A percentile compares a stretch with the other conserved stretches of the same genome.
These are phyloP conservation scores for Globisporangium heterothallicum DNA, from an alignment of 352 stramenopile species.

Conservation along the genomic window DNA sequence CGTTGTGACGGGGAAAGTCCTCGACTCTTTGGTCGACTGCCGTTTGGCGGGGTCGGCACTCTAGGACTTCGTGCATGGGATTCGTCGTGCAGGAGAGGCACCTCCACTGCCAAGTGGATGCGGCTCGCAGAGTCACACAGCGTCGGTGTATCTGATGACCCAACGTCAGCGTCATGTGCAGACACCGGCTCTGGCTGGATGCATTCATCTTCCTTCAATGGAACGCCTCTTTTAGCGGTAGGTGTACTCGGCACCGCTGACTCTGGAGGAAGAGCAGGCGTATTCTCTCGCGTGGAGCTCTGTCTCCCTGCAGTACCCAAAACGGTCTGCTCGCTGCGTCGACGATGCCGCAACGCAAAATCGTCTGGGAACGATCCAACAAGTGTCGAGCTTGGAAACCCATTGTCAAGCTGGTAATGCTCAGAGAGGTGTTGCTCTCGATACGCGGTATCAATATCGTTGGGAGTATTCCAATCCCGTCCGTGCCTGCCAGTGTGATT, in stretches of 20 bases:
- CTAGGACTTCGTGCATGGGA: background rate
- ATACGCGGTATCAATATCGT: slow-evolving; percentile 21
- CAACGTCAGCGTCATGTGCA: background rate
- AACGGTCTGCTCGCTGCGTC: background rate
- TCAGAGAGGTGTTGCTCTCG: slow-evolving; percentile 26
- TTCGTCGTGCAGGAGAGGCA: slow-evolving; percentile 2
- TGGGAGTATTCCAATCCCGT: background rate
- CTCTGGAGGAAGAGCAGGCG: no score
- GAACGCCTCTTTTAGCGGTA: background rate
- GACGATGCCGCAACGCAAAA: background rate
- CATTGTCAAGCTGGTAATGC: slow-evolving; percentile 32
- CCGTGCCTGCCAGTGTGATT: background rate
- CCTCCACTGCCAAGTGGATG: slow-evolving; percentile 8
- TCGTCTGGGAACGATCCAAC: slow-evolving; percentile 40
- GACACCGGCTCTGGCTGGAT: background rate
- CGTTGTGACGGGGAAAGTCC: background rate
- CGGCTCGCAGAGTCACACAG: slow-evolving; percentile 4
- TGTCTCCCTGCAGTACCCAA: background rate
- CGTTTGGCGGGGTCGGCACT: slow-evolving; percentile 5
- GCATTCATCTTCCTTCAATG: slow-evolving; percentile 4
- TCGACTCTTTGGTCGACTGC: background rate
- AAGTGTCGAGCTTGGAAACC: slow-evolving; percentile 17
- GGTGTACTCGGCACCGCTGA: background rate
- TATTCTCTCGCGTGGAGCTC: no score
- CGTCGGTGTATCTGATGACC: background rate